Evolutionary conservation across 306 rosid species (phyloP).

Genomic region (Rosa rugosa): DNA sequence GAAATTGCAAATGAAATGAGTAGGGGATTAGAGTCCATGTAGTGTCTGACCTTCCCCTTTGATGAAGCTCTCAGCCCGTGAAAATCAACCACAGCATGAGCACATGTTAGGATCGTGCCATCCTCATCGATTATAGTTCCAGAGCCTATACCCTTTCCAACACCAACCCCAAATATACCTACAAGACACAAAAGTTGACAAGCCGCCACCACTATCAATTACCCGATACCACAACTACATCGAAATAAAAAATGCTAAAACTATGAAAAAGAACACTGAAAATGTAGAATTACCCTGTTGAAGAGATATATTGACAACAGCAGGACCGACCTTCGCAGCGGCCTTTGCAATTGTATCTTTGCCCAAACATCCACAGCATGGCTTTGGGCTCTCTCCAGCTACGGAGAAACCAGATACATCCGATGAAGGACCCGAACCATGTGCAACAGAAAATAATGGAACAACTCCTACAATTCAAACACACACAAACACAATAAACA

Average conservation of each 20-base stretch:
- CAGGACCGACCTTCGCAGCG: slow-evolving; percentile 75
- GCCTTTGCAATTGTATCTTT: slow-evolving; percentile 86
- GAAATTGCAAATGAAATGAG: background rate
- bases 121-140: slow-evolving; percentile 81
- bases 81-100: slow-evolving; percentile 73
- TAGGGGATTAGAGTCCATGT: background rate
- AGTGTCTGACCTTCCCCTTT: slow-evolving; percentile 72
- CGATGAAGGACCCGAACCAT: slow-evolving; percentile 37
- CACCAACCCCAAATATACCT: slow-evolving; percentile 52
- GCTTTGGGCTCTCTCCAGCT: slow-evolving; percentile 38
- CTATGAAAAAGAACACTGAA: background rate
- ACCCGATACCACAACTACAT: background rate
- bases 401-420: slow-evolving; percentile 32
- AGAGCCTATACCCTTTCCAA: slow-evolving; percentile 61
- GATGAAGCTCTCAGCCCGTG: slow-evolving; percentile 47
- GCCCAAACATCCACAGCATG: slow-evolving; percentile 51
- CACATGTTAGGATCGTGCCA: slow-evolving; percentile 90
- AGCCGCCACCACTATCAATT: background rate
- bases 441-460: slow-evolving; percentile 46
- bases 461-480: slow-evolving; percentile 42
- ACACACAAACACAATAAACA: background rate
- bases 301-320: slow-evolving; percentile 77
- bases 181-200: slow-evolving; percentile 13
- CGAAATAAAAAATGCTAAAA: slow-evolving; percentile 11
- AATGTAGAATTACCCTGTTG: slow-evolving; percentile 47